Percentiles rank a stretch among this genome's conserved stretches.
Evolutionary conservation across 2,329 filamentous ascomycete genomes (phyloP).

Genomic region (Aspergillus brasiliensis): DNA sequence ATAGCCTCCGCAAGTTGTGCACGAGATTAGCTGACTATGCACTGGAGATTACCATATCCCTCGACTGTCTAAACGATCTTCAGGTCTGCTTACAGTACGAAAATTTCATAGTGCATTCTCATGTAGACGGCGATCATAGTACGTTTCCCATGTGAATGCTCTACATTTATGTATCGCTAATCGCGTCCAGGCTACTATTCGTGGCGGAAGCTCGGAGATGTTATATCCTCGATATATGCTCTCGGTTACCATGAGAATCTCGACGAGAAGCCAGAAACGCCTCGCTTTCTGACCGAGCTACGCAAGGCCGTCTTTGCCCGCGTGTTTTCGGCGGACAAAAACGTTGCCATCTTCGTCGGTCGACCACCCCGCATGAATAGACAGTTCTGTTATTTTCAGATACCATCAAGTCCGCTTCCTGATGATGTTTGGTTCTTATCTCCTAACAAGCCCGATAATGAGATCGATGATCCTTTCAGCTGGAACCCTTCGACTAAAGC

Average conservation of each 20-base stretch:
- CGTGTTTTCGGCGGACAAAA: conserved; percentile 51
- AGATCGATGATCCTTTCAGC: accelerated
- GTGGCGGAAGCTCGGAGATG: conserved; percentile 52
- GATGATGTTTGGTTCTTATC: neutral
- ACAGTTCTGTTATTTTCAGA: conserved; percentile 43
- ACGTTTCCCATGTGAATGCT: conserved; percentile 13
- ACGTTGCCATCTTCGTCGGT: conserved; percentile 51
- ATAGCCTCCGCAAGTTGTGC: conserved; percentile 27
- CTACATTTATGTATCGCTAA: neutral
- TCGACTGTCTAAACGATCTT: conserved; percentile 46
- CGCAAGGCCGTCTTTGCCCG: conserved; percentile 44
- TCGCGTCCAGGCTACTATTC: conserved; percentile 44
- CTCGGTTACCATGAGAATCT: conserved; percentile 50
- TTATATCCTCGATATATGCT: conserved; percentile 49
- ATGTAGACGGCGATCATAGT: conserved; percentile 50
- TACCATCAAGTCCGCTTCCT: neutral
- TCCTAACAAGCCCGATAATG: too few species aligned
- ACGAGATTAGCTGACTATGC: conserved; percentile 37
- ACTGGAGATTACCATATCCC: conserved; percentile 39
- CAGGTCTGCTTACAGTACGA: conserved; percentile 51
- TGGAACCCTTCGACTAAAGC: conserved; percentile 23
- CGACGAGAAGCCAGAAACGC: conserved; percentile 29
- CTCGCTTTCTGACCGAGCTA: conserved; percentile 43
- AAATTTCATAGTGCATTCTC: conserved; percentile 50
- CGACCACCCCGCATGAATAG: conserved; percentile 49